Evolutionary conservation across 192 early-diverging fungal genomes (phyloP).

Genomic region (Linnemannia exigua): DNA sequence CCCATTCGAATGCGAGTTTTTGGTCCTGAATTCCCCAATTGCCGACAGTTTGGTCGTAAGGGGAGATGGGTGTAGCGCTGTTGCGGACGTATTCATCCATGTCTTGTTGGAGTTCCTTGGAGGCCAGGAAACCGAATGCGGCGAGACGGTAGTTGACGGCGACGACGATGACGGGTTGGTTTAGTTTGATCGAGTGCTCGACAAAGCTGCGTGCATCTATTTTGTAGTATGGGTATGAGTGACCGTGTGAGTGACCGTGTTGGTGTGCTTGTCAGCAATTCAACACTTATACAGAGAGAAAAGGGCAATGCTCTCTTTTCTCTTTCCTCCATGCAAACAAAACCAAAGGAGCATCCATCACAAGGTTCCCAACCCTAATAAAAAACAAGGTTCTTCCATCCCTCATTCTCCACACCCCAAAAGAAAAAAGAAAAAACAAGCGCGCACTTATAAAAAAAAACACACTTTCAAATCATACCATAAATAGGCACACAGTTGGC

Average conservation of each 20-base stretch:
- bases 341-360: not conserved
- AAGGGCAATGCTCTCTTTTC: too few species aligned
- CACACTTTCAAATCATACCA: slow-evolving; percentile 17
- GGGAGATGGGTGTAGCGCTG: not conserved
- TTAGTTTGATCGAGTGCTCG: slow-evolving; percentile 23
- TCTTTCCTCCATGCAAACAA: not conserved
- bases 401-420: not conserved
- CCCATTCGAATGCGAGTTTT: slow-evolving; percentile 41
- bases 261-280: too few species aligned
- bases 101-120: slow-evolving; percentile 35
- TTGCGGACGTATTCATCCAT: slow-evolving; percentile 3
- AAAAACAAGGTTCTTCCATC: not conserved
- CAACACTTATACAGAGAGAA: too few species aligned
- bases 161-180: slow-evolving; percentile 60
- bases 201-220: slow-evolving; percentile 45
- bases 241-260: not conserved
- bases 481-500: slow-evolving; percentile 30
- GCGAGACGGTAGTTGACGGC: slow-evolving; percentile 65
- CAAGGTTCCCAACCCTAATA: too few species aligned
- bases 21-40: slow-evolving; percentile 51
- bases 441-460: too few species aligned
- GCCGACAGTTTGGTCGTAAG: slow-evolving; percentile 27
- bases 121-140: slow-evolving; percentile 58
- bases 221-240: not conserved
- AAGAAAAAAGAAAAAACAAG: not conserved